Evolutionary conservation across 164 flowering plant species (phyloP).

Genomic region (Liriodendron chinense): DNA sequence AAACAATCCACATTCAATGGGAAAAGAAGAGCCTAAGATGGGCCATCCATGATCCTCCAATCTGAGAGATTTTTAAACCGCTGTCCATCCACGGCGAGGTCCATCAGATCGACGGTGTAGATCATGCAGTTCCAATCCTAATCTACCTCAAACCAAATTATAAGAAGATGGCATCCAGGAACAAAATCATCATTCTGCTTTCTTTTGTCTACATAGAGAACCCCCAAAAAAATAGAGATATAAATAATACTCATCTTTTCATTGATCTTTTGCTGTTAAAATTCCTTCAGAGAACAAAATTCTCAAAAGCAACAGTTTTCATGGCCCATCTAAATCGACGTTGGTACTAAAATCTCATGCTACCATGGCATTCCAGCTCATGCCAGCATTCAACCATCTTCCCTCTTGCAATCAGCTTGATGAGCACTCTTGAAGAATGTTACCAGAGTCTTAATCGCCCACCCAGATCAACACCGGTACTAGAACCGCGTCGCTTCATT

Average conservation of each 20-base stretch:
- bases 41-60: too few species aligned
- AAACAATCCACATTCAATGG: too few species aligned
- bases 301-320: background rate
- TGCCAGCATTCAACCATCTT: background rate
- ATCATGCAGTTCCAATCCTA: too few species aligned
- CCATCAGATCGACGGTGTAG: too few species aligned
- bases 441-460: background rate
- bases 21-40: too few species aligned
- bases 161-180: background rate
- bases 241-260: background rate
- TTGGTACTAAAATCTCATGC: background rate
- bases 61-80: too few species aligned
- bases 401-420: background rate
- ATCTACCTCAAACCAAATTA: background rate
- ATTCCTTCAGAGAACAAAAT: background rate
- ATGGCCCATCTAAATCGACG: background rate
- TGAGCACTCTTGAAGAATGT: background rate
- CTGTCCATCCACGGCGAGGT: too few species aligned
- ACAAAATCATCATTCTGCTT: background rate
- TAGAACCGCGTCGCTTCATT: background rate
- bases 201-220: background rate
- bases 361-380: slow-evolving; percentile 2
- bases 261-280: background rate
- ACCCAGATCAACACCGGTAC: background rate
- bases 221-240: too few species aligned